Evolutionary conservation across 2,329 filamentous ascomycete genomes (phyloP).

Genomic region (Fusarium pseudoanthophilum): DNA sequence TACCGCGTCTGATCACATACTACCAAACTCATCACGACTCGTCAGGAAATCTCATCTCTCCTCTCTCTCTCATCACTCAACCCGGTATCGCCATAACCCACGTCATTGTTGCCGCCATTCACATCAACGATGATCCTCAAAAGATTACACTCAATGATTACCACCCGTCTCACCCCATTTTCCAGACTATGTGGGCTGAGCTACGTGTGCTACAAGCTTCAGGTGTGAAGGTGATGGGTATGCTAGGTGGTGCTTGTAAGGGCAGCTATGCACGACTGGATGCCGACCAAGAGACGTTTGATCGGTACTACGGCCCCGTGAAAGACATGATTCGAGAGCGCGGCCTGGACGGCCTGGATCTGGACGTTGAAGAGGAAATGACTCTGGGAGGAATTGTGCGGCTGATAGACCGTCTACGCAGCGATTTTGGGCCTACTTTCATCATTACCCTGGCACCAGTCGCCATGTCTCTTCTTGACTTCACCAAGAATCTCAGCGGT

Average conservation of each 20-base stretch:
- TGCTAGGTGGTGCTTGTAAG: conserved; percentile 86
- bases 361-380: conserved; percentile 84
- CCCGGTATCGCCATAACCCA: conserved; percentile 72
- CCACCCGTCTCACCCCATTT: conserved; percentile 72
- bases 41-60: conserved; percentile 58
- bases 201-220: conserved; percentile 74
- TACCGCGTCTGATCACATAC: conserved; percentile 63
- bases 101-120: conserved; percentile 86
- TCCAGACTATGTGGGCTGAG: conserved; percentile 81
- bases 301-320: conserved; percentile 78
- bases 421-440: conserved; percentile 76
- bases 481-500: conserved; percentile 74
- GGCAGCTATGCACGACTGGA: conserved; percentile 74
- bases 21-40: conserved; percentile 66
- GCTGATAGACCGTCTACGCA: conserved; percentile 73
- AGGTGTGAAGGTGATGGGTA: conserved; percentile 83
- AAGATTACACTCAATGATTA: conserved; percentile 85
- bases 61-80: conserved; percentile 63
- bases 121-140: conserved; percentile 75
- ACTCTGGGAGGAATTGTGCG: conserved; percentile 73
- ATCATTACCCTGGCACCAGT: conserved; percentile 86
- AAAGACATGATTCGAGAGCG: conserved; percentile 70
- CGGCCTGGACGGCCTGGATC: conserved; percentile 75
- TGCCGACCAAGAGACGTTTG: conserved; percentile 69
- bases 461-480: conserved; percentile 73